These are phyloP conservation scores for Aureobasidium sp. DNA, from an alignment of 2,329 filamentous ascomycete genomes.

Conservation along the genomic window DNA sequence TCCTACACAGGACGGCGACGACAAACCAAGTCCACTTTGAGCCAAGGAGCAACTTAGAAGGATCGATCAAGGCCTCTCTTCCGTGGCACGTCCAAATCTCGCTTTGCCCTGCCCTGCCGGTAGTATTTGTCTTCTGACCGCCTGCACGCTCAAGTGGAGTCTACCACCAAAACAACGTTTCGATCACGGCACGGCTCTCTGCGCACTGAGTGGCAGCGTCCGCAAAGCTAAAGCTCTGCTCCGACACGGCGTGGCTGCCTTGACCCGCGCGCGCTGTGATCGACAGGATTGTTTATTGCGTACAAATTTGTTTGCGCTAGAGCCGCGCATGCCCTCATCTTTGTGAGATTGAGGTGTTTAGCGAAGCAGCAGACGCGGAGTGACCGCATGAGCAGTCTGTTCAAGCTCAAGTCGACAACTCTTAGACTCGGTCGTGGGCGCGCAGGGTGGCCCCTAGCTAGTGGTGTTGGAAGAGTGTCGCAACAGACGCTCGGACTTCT, in stretches of 20 bases:
- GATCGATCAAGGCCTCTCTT: not conserved
- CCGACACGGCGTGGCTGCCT: constrained; percentile 1
- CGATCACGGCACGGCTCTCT: constrained; percentile 12
- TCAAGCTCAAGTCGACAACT: not conserved
- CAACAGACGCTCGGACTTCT: not conserved
- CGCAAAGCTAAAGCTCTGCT: constrained; percentile 2
- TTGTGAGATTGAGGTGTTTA: not conserved
- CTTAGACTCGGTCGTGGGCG: not conserved
- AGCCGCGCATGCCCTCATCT: not conserved
- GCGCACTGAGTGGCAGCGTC: constrained; percentile 6
- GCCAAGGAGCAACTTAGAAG: not conserved
- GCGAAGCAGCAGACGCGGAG: constrained; percentile 1
- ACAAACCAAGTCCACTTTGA: not conserved
- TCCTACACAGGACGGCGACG: not conserved
- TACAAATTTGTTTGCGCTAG: constrained; percentile 9
- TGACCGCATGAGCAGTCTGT: not conserved
- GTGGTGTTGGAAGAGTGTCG: not conserved
- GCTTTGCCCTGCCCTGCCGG: constrained; percentile 8
- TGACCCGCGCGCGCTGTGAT: not conserved
- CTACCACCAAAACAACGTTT: constrained; percentile 9
- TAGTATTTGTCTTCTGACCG: constrained; percentile 12
- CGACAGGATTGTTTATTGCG: constrained; percentile 9
- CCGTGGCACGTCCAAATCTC: constrained; percentile 10
- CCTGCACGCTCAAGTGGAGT: constrained; percentile 5
- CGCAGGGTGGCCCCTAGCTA: not conserved